Percentiles rank a stretch among this genome's conserved stretches.
Conservation (phyloP, 495 filamentous ascomycete species). For the Lasiosphaeria hispida region DNA sequence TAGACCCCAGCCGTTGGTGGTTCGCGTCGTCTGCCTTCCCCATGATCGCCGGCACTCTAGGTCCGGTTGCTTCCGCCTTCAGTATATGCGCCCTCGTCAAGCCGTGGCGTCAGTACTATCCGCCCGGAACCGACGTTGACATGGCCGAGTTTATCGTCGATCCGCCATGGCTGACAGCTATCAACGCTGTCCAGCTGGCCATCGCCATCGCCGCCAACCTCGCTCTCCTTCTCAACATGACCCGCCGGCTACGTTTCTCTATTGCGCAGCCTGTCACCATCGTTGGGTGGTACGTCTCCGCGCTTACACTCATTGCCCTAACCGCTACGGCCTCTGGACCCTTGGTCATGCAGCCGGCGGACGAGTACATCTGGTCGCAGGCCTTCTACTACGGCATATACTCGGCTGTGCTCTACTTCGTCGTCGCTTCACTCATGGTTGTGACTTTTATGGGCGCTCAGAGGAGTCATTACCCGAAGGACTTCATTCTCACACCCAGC, state of each 20-base stretch:
- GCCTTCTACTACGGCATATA: slow-evolving; percentile 81
- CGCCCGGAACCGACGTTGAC: slow-evolving; percentile 45
- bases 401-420: slow-evolving; percentile 71
- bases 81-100: slow-evolving; percentile 73
- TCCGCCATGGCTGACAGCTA: slow-evolving; percentile 67
- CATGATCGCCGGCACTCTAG: slow-evolving; percentile 77
- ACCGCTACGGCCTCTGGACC: slow-evolving; percentile 54
- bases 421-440: slow-evolving; percentile 67
- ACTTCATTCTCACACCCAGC: slow-evolving; percentile 68
- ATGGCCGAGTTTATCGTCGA: slow-evolving; percentile 57
- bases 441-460: slow-evolving; percentile 67
- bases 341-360: slow-evolving; percentile 42
- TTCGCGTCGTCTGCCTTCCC: slow-evolving; percentile 80
- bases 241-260: slow-evolving; percentile 69
- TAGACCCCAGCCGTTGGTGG: slow-evolving; percentile 76
- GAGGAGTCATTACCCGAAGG: slow-evolving; percentile 60
- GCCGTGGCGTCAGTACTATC: slow-evolving; percentile 67
- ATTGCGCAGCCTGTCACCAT: slow-evolving; percentile 72
- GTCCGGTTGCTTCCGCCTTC: slow-evolving; percentile 78
- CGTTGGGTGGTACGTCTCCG: slow-evolving; percentile 61
- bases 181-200: slow-evolving; percentile 72
- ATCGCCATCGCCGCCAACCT: slow-evolving; percentile 71
- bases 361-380: slow-evolving; percentile 63
- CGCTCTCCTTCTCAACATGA: slow-evolving; percentile 80
- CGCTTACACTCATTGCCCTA: slow-evolving; percentile 59